phyloP scores from a whole-genome alignment of 2,329 filamentous ascomycete genomes.

The Aureobasidium subglaciale region DNA sequence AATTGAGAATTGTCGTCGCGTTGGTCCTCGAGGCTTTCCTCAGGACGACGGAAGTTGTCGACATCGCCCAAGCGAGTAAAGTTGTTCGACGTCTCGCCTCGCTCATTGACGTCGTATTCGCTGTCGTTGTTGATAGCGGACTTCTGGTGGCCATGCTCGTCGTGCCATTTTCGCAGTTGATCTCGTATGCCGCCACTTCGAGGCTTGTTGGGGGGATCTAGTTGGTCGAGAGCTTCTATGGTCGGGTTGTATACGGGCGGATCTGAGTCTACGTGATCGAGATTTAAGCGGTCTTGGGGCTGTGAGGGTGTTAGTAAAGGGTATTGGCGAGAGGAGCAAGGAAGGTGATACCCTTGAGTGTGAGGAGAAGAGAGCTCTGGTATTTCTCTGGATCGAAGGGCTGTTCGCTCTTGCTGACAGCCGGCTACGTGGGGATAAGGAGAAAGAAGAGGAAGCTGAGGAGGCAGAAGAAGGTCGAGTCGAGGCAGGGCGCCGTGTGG shows the following conservation, averaged over 20 bases:
- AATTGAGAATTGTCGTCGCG: slow-evolving; percentile 20
- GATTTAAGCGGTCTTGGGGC: not conserved
- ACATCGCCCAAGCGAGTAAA: slow-evolving; percentile 26
- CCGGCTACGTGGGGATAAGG: not conserved
- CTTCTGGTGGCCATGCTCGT: slow-evolving; percentile 28
- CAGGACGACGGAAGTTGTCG: slow-evolving; percentile 20
- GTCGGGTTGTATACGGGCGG: not conserved
- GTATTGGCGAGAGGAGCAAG: too few relatives aligned
- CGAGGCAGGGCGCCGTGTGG: not conserved
- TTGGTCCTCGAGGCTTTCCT: slow-evolving; percentile 23
- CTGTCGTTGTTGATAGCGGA: slow-evolving; percentile 19
- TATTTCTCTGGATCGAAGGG: too few relatives aligned
- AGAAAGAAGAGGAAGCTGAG: too few relatives aligned
- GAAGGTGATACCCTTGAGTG: not conserved
- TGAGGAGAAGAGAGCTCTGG: not conserved
- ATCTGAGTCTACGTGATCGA: not conserved
- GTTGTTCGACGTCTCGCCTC: slow-evolving; percentile 23
- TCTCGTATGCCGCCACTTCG: slow-evolving; percentile 26
- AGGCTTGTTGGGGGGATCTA: not conserved
- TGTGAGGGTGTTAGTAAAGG: not conserved
- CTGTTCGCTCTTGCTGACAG: too few relatives aligned
- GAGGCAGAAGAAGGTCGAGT: not conserved
- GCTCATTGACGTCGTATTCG: slow-evolving; percentile 23
- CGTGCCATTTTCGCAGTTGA: slow-evolving; percentile 38
- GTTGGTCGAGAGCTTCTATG: not conserved